Base-by-base conservation (phyloP, 169 alveolate species). In the Miamiensis avidus region DNA sequence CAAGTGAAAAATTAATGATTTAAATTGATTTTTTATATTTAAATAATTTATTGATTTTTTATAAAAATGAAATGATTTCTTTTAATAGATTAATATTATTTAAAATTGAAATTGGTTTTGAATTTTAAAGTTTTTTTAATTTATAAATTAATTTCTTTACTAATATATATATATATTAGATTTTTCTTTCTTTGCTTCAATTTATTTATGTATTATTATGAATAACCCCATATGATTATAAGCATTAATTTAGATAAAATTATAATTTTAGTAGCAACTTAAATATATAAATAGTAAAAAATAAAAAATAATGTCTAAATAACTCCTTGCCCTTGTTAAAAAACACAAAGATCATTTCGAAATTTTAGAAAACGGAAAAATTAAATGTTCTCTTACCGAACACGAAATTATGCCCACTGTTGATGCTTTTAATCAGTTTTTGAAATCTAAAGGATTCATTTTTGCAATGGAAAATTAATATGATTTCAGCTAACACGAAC, bases 351-450 rank as follows among this genome's bases (percentile, higher is more conserved):
- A 31, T 31, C 76, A 82, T 32, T 82, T 82, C 75, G 87, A 82
- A 49, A 73, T 82, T 49, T 34, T 82, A 28, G 75, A 72, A 74
- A 74, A 31, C 29, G 87, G 87, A n/a, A 82, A 82, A 75, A 82
- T 82, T 82, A 82, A 82, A 49, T 82, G 87, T 65, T 28, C 28
- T 34, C 34, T 82, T 29, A 82, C 87, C n/a, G 75, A 34, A 34
- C 87, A 82, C 64, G 87, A 82, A 75, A 73, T 72, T 27, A 25
- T 82, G 15, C 87, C 87, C 28, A 74, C 81, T 34, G 29, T 82
- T 29, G 15, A 82, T 29, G 87, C 30, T 31, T 82, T 82, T 27
- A 20, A 82, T 1, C 28, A 73, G 11, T 82, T 73, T 74, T 49
- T 82, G 0, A 31, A 82, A 33, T 69, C 82, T 11, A 82, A 65